Evolutionary conservation across 2,329 filamentous ascomycete species (phyloP).

Genomic region (Aureobasidium zeae): DNA sequence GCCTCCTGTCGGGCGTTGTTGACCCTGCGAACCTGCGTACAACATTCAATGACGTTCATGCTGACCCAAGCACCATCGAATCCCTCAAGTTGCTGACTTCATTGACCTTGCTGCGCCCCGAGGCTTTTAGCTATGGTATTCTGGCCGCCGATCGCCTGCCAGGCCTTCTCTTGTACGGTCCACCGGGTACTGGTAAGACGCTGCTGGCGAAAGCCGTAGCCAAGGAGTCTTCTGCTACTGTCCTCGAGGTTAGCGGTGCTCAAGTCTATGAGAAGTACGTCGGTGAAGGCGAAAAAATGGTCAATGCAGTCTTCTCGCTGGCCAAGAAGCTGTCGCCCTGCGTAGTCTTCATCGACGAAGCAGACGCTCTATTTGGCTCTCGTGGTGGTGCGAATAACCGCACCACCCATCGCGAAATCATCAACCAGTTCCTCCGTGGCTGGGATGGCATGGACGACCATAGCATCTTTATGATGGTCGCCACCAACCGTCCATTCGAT

Average conservation of each 20-base stretch:
- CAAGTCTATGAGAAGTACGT: conserved; percentile 96
- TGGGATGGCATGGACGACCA: conserved; percentile 82
- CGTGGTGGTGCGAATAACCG: conserved; percentile 58
- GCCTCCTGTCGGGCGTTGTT: conserved; percentile 70
- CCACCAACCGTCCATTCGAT: conserved; percentile 91
- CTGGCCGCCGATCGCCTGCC: conserved; percentile 85
- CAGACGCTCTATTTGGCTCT: conserved; percentile 80
- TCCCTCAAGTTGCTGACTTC: conserved; percentile 83
- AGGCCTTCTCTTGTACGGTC: conserved; percentile 91
- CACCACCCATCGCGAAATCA: conserved; percentile 71
- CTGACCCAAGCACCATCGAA: conserved; percentile 70
- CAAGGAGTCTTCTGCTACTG: conserved; percentile 56
- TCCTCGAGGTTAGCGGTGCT: conserved; percentile 78
- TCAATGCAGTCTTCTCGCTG: conserved; percentile 80
- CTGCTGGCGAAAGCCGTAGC: conserved; percentile 60
- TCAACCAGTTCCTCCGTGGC: conserved; percentile 93
- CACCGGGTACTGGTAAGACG: conserved; percentile 82
- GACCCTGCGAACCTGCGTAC: conserved; percentile 73
- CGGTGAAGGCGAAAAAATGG: conserved; percentile 92
- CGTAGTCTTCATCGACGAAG: conserved; percentile 95
- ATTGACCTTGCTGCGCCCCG: conserved; percentile 74
- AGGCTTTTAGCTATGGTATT: conserved; percentile 94
- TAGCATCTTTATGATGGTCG: conserved; percentile 94
- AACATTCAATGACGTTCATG: conserved; percentile 81
- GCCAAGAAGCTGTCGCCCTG: conserved; percentile 80